Conservation (phyloP, 768 basidiomycete species). For the Boletus barrowsii region DNA sequence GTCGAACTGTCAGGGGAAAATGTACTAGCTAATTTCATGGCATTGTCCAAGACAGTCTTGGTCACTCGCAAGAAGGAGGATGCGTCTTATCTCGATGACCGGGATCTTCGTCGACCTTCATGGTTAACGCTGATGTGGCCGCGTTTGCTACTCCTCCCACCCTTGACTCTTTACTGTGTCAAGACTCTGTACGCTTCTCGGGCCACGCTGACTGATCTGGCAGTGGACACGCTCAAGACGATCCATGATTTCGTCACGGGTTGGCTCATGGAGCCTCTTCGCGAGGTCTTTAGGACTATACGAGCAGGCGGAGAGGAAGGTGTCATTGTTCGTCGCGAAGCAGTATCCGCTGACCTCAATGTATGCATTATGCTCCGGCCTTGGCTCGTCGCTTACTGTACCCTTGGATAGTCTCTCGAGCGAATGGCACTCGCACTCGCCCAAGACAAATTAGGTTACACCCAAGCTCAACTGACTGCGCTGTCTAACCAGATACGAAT, state of each 20-base stretch:
- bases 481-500: constrained; percentile 64
- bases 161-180: constrained; percentile 52
- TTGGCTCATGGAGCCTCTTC: constrained; percentile 87
- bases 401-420: constrained; percentile 69
- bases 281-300: constrained; percentile 78
- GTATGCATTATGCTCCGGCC: constrained; percentile 38
- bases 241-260: constrained; percentile 67
- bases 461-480: constrained; percentile 56
- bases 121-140: constrained; percentile 77
- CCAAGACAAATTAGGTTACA: constrained; percentile 71
- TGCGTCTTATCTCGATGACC: constrained; percentile 27
- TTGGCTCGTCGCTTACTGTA: neutral
- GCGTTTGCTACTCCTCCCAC: constrained; percentile 71
- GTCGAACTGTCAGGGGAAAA: constrained; percentile 11
- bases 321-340: constrained; percentile 75
- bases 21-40: constrained; percentile 10
- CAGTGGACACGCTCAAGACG: constrained; percentile 63
- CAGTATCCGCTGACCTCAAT: constrained; percentile 80
- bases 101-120: constrained; percentile 62
- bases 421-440: constrained; percentile 89
- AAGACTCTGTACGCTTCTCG: constrained; percentile 57
- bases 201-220: constrained; percentile 52
- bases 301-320: constrained; percentile 74
- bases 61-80: constrained; percentile 30
- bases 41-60: constrained; percentile 19